A percentile compares a stretch with the other conserved stretches of the same genome.
Evolutionary conservation across 148 eudicot genomes (phyloP).

Genomic region (Chenopodium formosanum): DNA sequence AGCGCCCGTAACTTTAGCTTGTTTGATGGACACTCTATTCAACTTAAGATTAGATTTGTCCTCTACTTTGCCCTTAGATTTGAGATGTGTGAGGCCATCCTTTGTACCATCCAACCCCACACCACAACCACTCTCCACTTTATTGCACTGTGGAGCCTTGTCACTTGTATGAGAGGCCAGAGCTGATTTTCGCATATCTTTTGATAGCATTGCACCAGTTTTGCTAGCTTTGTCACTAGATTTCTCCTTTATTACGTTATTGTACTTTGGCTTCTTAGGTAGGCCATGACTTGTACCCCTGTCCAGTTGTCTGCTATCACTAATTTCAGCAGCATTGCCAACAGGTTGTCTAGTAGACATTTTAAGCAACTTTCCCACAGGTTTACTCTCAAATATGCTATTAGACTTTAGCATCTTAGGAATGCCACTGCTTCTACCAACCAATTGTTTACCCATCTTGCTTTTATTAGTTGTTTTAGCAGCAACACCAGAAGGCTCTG

Average conservation of each 20-base stretch:
- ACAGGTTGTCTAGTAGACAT: conserved; percentile 20
- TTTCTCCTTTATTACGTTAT: conserved; percentile 24
- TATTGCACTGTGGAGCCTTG: not conserved
- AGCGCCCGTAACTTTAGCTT: conserved; percentile 8
- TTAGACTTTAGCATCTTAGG: conserved; percentile 19
- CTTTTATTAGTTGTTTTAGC: conserved; percentile 29
- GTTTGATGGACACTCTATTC: conserved; percentile 20
- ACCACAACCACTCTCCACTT: not conserved
- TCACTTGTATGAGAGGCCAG: not conserved
- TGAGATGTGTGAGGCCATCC: conserved; percentile 22
- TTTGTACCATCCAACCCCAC: conserved; percentile 18
- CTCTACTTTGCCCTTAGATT: conserved; percentile 17
- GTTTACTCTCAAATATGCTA: conserved; percentile 27
- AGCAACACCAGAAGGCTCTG: not conserved
- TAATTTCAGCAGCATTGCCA: not conserved
- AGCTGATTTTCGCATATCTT: not conserved
- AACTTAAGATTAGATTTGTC: conserved; percentile 33
- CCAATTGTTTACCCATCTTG: conserved; percentile 15
- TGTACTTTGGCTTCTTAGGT: conserved; percentile 21
- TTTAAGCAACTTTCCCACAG: conserved; percentile 28
- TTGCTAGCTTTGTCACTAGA: conserved; percentile 29
- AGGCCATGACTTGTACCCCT: conserved; percentile 24
- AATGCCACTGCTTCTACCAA: conserved; percentile 23
- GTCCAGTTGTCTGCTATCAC: conserved; percentile 19
- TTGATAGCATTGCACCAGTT: conserved; percentile 18